Evolutionary conservation across 805 yeast species (phyloP).

Genomic region (Nakazawaea ernobii): DNA sequence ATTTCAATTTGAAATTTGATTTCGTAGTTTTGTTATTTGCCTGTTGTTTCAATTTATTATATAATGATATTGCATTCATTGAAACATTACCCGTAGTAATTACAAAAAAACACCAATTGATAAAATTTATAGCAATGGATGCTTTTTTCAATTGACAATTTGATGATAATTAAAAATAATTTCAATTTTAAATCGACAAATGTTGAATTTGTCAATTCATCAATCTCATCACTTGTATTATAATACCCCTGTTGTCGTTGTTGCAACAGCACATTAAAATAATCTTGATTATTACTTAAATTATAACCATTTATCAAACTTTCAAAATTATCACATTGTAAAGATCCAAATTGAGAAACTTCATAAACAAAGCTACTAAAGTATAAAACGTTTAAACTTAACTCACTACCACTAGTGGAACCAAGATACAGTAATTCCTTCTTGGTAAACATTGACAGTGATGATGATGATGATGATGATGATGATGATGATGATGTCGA

Average conservation of each 20-base stretch:
- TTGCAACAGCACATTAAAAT: no score
- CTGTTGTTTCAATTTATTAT: neutral
- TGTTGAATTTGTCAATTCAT: neutral
- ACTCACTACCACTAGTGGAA: neutral
- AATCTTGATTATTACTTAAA: neutral
- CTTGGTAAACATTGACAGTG: neutral
- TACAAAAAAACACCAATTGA: neutral
- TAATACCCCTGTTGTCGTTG: neutral
- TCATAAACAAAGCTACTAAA: neutral
- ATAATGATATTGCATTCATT: neutral
- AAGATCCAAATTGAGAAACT: neutral
- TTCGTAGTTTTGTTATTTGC: no score
- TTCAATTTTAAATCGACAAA: neutral
- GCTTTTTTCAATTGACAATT: constrained; percentile 8
- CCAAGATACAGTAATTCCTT: neutral
- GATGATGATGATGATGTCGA: neutral
- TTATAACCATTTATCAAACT: neutral
- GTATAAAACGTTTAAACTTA: neutral
- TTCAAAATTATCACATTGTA: neutral
- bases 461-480: neutral
- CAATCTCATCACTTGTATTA: neutral
- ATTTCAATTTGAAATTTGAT: neutral
- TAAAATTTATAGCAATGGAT: neutral
- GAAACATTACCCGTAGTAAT: neutral
- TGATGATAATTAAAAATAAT: neutral